Base-by-base conservation (phyloP, 306 rosid genomes). In the Glycyrrhiza uralensis region DNA sequence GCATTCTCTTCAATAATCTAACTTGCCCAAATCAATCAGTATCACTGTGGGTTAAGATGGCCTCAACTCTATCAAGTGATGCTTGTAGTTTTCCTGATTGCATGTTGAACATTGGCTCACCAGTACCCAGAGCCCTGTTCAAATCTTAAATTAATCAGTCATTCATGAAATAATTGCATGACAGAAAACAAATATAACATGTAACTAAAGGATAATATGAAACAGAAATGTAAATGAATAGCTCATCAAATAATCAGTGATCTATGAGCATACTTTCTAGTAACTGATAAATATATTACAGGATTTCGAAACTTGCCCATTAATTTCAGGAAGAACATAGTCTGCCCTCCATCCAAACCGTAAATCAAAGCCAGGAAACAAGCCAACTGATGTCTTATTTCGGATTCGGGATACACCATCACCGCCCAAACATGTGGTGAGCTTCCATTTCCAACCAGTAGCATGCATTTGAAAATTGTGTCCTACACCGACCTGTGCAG, bases 361-460 rank as follows among this genome's bases (percentile, higher is more conserved):
- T 26, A 93, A 74, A 86, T 87, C 92, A 81, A 86, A 79, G 66
- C 98, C 97, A 28, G 93, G 96, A 81, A 78, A 89, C 68, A 89
- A 72, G 45, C 92, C 93, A 72, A 93, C 66, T 8, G 92, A 77
- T 54, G 96, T 81, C 89, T 93, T 93, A 56, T 90, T 93, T 76
- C 89, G 81, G 55, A 90, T 80, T 35, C 97, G 86, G 60, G 97
- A 93, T 71, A 90, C 76, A 67, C 96, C 96, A 56, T 93, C 98
- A 77, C 96, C 98, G 57, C 97, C 98, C 75, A 84, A 89, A 87
- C 96, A 94, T 10, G 98, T 87, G 10, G 92, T 85, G 45, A 94
- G 92, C 84, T 91, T 94, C 98, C 98, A 91, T 79, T 94, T 89
- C 98, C 98, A 94, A 44, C 97, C 95, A 41, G 90, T 94, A 59